These are phyloP conservation scores for Yarrowia osloensis DNA, from an alignment of 805 yeast genomes.

Conservation along the genomic window DNA sequence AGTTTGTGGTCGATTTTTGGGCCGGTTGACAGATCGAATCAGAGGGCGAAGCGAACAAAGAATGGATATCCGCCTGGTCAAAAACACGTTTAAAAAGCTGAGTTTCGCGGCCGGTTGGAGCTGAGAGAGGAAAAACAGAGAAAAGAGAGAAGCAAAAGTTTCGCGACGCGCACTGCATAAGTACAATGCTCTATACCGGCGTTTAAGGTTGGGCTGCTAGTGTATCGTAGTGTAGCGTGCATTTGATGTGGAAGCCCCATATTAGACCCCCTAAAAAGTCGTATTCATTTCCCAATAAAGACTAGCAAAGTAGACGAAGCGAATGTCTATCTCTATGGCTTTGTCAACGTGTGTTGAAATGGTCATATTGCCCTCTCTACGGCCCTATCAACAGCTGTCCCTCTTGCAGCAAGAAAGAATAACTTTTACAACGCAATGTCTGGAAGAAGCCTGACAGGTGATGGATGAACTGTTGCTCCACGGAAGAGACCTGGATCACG, in stretches of 20 bases:
- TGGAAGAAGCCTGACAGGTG: neutral
- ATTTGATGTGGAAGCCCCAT: too few species aligned
- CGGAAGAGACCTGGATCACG: neutral
- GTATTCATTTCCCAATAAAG: too few species aligned
- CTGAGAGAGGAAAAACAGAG: neutral
- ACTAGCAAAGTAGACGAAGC: too few species aligned
- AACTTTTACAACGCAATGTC: neutral
- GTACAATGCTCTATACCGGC: neutral
- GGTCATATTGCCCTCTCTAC: too few species aligned
- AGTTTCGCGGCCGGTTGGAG: neutral
- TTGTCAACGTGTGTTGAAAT: too few species aligned
- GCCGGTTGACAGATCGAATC: neutral
- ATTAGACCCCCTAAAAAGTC: too few species aligned
- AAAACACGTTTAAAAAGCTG: slow-evolving; percentile 5
- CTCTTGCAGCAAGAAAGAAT: neutral
- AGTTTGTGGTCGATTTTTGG: too few species aligned
- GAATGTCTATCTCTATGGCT: too few species aligned
- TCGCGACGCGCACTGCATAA: slow-evolving; percentile 26
- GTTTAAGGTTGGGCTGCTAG: neutral
- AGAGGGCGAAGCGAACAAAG: neutral
- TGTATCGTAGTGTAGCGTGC: too few species aligned
- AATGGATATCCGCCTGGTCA: neutral
- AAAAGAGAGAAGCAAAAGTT: slow-evolving; percentile 5
- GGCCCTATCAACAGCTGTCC: too few species aligned
- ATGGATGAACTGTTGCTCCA: neutral